Evolutionary conservation across 345 rosid genomes (phyloP), one percentile per base, ranked within the genome.

Genomic region (Passiflora organensis): DNA sequence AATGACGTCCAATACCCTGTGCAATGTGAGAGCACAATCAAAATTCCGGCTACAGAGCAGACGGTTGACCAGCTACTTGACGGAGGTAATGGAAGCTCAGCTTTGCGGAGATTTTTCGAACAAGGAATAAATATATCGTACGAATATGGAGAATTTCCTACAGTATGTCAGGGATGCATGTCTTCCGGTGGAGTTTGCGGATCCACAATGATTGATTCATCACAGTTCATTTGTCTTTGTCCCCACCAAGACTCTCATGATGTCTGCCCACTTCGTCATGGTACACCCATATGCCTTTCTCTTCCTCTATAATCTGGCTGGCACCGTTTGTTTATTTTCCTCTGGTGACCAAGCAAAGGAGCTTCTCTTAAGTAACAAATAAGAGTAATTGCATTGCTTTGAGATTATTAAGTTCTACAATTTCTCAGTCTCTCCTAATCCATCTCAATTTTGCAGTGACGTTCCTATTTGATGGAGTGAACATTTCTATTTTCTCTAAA

Each of bases 101-200:
- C 53, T 48, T 19, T 8, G 0, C 0, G 2, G 56, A 36, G 5
- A 15, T 9, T 0, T n/a, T 1, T 79, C 50, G 0, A 9, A n/a
- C 0, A 8, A 24, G 81, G 81, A 38, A 85, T 81, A 14, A 57
- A 59, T 0, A 36, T 75, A 18, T 13, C 44, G 6, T 66, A 52
- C 48, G n/a, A 5, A 5, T 67, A 66, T 25, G 18, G 0, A 0
- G 10, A 65, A 13, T 9, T 64, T 14, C 13, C 37, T 0, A 0
- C 0, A 0, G 0, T 0, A 6, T 83, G 96, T 58, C 13, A 2
- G 0, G 0, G 0, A 0, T 88, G 90, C 10, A 0, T 6, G 9
- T 10, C 0, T 1, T 71, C 86, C 0, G 2, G 14, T 0, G 90
- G 93, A 20, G 19, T 62, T 11, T 83, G 90, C 52, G 94, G 88